phyloP scores from a whole-genome alignment of 2,329 filamentous ascomycete genomes.

The Aspergillus arachidicola region DNA sequence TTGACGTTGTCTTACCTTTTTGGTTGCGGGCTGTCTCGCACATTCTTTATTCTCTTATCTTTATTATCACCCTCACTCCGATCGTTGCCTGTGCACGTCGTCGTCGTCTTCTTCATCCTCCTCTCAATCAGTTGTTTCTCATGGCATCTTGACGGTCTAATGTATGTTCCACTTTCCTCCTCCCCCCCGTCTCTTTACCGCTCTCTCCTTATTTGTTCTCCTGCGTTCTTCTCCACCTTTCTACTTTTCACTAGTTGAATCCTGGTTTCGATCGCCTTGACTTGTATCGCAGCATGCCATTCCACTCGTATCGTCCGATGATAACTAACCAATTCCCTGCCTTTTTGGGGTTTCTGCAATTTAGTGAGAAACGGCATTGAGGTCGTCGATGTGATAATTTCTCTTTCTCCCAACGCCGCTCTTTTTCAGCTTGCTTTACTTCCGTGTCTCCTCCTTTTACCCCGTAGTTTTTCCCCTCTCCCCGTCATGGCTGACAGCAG shows the following conservation, averaged over 20 bases:
- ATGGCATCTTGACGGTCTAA: conserved; percentile 35
- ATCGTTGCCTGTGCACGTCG: background rate
- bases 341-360: conserved; percentile 8
- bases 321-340: conserved; percentile 17
- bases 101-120: background rate
- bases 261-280: conserved; percentile 21
- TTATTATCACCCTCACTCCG: background rate
- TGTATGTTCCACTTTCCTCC: conserved; percentile 29
- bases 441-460: conserved; percentile 9
- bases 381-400: conserved; percentile 35
- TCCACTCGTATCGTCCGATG: conserved; percentile 19
- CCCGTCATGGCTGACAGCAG: conserved; percentile 34
- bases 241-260: conserved; percentile 19
- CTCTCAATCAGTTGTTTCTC: conserved; percentile 27
- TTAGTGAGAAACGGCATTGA: conserved; percentile 32
- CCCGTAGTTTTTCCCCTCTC: conserved; percentile 10
- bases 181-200: conserved; percentile 19
- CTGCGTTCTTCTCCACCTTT: conserved; percentile 20
- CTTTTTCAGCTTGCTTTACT: background rate
- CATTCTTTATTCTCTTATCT: background rate
- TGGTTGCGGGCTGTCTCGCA: background rate
- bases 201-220: conserved; percentile 26
- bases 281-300: conserved; percentile 21
- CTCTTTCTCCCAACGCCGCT: conserved; percentile 4
- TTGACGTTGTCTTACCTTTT: conserved; percentile 1